phyloP scores from a whole-genome alignment of 441 rosid genomes.

The Erodium moschatum region DNA sequence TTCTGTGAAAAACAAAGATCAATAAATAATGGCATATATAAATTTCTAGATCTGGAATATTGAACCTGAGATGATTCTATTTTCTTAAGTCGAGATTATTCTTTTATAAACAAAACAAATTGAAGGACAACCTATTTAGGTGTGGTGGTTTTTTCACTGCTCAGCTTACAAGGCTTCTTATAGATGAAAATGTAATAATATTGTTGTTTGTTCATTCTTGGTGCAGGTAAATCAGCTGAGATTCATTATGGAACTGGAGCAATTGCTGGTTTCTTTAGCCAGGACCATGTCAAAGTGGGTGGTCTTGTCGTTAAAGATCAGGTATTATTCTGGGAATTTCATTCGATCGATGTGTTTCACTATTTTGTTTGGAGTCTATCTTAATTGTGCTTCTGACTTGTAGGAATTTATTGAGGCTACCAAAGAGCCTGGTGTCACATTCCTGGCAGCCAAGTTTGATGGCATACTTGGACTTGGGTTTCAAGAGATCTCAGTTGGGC shows the following conservation, averaged over 20 bases:
- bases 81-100: not conserved
- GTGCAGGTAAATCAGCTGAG: constrained; percentile 43
- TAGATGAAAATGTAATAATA: not conserved
- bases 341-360: not conserved
- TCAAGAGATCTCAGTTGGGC: constrained; percentile 61
- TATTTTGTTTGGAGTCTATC: not conserved
- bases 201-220: not conserved
- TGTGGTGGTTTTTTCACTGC: not conserved
- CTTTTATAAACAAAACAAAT: not conserved
- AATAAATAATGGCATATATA: not conserved
- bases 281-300: constrained; percentile 66
- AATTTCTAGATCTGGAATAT: not conserved
- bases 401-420: constrained; percentile 74
- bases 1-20: not conserved
- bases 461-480: constrained; percentile 82
- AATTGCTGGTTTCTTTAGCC: constrained; percentile 65
- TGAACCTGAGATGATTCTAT: not conserved
- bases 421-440: constrained; percentile 46
- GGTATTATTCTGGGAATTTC: constrained; percentile 26
- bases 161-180: not conserved
- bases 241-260: constrained; percentile 70
- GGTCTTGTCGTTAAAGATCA: constrained; percentile 54
- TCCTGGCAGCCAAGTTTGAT: constrained; percentile 56
- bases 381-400: not conserved
- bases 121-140: not conserved